phyloP scores from a whole-genome alignment of 1,139 yeast species.

The Arxiozyma bovina region DNA sequence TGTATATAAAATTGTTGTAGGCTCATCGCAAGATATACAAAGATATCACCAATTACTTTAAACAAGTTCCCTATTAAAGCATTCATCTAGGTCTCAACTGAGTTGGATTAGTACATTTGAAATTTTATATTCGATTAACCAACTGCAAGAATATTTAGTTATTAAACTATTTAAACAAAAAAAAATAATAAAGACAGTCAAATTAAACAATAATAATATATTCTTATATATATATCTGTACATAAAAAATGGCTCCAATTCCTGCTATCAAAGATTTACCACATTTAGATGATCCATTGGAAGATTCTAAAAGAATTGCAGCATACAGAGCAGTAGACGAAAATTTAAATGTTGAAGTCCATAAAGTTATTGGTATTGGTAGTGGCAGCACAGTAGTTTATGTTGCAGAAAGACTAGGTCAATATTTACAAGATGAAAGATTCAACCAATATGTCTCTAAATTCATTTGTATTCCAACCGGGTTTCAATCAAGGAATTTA shows the following conservation, averaged over 20 bases:
- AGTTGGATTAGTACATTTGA: neutral
- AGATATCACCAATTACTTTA: neutral
- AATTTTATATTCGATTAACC: neutral
- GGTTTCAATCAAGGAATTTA: constrained; percentile 86
- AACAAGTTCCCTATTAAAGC: neutral
- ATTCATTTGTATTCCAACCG: constrained; percentile 85
- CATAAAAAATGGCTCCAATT: constrained; percentile 3
- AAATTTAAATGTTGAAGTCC: constrained; percentile 54
- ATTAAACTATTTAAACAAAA: neutral
- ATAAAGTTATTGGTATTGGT: constrained; percentile 84
- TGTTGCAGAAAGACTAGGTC: constrained; percentile 86
- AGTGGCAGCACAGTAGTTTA: constrained; percentile 95
- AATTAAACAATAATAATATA: too few relatives aligned
- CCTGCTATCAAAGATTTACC: constrained; percentile 9
- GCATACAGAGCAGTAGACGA: constrained; percentile 92
- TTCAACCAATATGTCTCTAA: constrained; percentile 39
- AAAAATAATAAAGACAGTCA: neutral
- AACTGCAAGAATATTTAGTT: too few relatives aligned
- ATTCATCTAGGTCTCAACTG: neutral
- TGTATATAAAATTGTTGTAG: neutral
- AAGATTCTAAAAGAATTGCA: constrained; percentile 60
- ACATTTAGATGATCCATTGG: constrained; percentile 28
- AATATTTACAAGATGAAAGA: constrained; percentile 26
- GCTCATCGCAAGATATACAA: neutral
- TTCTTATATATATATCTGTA: neutral